Conservation (phyloP, 192 early-diverging fungal genomes). For the Gorgonomyces haynaldii region DNA sequence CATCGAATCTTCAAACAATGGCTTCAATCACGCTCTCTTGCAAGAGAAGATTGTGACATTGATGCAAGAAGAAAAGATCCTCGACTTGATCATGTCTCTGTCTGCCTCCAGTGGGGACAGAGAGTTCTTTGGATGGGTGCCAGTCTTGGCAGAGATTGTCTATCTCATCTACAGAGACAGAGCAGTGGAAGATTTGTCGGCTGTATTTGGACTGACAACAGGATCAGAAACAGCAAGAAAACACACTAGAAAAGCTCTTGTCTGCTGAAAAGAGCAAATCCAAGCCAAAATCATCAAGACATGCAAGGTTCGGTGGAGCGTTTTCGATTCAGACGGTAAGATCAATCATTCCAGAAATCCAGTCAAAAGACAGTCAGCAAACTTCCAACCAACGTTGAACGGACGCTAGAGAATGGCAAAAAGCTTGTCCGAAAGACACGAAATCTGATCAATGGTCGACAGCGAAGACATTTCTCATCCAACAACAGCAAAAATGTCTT, state of each 20-base stretch:
- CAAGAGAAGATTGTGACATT: constrained; percentile 1
- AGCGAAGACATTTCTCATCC: no score
- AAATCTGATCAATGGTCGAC: no score
- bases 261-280: background rate
- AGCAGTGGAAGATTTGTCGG: background rate
- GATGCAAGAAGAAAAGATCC: constrained; percentile 41
- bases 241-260: background rate
- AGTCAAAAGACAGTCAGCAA: no score
- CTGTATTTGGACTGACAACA: background rate
- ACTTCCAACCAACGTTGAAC: no score
- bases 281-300: background rate
- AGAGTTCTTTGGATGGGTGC: background rate
- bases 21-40: background rate
- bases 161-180: background rate
- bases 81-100: constrained; percentile 58
- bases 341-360: no score
- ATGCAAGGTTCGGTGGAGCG: constrained; percentile 3
- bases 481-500: no score
- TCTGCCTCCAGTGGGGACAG: background rate
- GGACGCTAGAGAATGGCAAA: no score
- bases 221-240: background rate
- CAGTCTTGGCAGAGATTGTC: constrained; percentile 1
- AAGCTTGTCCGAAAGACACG: no score
- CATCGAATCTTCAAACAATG: constrained; percentile 2
- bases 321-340: constrained; percentile 4